Evolutionary conservation across 1,284 basidiomycete genomes (phyloP).

Genomic region (Ustilago bromivora): DNA sequence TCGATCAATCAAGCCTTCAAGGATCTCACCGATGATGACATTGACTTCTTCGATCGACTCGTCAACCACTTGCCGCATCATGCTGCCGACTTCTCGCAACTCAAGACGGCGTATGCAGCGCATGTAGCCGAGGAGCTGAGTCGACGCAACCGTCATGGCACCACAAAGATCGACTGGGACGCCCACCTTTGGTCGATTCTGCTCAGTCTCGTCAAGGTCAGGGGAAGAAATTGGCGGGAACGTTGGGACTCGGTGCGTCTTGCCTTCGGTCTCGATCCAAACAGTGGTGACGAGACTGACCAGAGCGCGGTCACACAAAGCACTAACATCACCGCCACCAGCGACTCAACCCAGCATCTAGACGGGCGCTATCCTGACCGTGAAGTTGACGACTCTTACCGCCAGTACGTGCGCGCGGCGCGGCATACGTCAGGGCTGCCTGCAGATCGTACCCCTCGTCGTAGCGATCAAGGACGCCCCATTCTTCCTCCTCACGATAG

Average conservation of each 20-base stretch:
- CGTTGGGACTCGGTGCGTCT: conserved; percentile 66
- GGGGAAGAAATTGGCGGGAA: conserved; percentile 61
- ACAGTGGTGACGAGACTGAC: conserved; percentile 38
- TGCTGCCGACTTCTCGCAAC: conserved; percentile 61
- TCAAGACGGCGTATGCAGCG: conserved; percentile 59
- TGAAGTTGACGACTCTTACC: background rate
- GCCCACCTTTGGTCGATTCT: conserved; percentile 64
- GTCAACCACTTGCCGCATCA: conserved; percentile 38
- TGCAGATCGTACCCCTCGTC: conserved; percentile 9
- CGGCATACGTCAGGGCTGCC: background rate
- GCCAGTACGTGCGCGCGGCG: background rate
- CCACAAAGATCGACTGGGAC: conserved; percentile 40
- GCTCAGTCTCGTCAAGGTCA: conserved; percentile 63
- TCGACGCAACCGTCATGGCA: background rate
- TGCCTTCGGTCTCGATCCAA: conserved; percentile 62
- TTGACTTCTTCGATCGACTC: conserved; percentile 62
- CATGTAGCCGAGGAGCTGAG: conserved; percentile 30
- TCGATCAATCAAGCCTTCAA: conserved; percentile 48
- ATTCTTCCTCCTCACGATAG: background rate
- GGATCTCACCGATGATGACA: conserved; percentile 43
- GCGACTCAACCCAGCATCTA: conserved; percentile 13
- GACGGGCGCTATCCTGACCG: background rate
- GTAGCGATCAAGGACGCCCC: background rate
- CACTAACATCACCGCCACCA: conserved; percentile 8
- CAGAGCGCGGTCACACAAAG: conserved; percentile 19